A percentile compares a stretch with the other conserved stretches of the same genome.
Conservation (phyloP, 2,329 filamentous ascomycete genomes). For the Diplodia intermedia region DNA sequence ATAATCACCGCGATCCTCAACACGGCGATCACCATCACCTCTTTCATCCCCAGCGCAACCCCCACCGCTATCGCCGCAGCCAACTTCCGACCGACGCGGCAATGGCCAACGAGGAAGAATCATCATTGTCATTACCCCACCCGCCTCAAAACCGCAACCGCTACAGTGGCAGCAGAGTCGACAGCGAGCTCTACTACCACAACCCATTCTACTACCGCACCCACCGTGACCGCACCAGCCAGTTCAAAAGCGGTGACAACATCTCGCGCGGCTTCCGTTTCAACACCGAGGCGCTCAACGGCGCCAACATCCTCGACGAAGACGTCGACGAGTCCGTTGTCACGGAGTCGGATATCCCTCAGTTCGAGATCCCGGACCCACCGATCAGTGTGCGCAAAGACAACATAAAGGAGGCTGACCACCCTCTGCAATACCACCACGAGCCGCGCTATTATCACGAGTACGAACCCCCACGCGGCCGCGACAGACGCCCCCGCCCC, state of each 20-base stretch:
- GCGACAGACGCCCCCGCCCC: not conserved
- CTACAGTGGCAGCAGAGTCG: not conserved
- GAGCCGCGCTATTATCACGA: not conserved
- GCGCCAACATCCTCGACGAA: not conserved
- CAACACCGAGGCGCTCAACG: not conserved
- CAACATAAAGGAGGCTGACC: not conserved
- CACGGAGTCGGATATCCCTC: slow-evolving; percentile 1
- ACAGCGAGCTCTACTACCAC: slow-evolving; percentile 5
- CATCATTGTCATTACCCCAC: not conserved
- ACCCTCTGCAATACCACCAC: not conserved
- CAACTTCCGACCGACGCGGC: not conserved
- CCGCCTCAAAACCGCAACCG: not conserved
- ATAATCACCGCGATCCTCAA: not conserved
- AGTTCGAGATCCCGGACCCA: not conserved
- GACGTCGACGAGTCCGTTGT: not conserved
- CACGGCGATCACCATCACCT: not conserved
- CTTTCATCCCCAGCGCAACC: not conserved
- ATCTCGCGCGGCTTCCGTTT: not conserved
- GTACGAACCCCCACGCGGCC: slow-evolving; percentile 5
- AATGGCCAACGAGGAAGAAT: not conserved
- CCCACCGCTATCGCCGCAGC: not conserved
- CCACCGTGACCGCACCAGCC: not conserved
- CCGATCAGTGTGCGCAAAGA: not conserved
- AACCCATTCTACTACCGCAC: slow-evolving; percentile 2
- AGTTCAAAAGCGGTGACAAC: not conserved